These are phyloP conservation scores for Aspergillus thermomutatus DNA, from an alignment of 2,329 filamentous ascomycete species.

Conservation along the genomic window DNA sequence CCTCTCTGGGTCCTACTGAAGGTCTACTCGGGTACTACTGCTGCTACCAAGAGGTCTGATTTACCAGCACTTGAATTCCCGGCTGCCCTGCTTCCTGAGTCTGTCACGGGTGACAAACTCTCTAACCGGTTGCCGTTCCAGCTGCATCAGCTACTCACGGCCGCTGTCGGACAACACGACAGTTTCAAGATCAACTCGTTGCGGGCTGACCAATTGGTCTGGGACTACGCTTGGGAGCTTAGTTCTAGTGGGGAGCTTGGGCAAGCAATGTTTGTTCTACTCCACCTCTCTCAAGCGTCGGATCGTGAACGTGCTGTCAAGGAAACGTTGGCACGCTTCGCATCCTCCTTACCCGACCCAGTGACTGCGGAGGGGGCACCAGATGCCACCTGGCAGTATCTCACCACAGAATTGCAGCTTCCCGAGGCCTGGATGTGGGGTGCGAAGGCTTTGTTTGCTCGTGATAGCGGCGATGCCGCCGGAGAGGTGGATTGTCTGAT, in stretches of 20 bases:
- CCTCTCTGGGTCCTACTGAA: conserved; percentile 84
- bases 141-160: conserved; percentile 64
- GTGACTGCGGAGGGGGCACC: conserved; percentile 47
- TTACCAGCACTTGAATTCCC: conserved; percentile 53
- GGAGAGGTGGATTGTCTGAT: conserved; percentile 77
- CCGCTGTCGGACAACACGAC: conserved; percentile 45
- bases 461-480: conserved; percentile 65
- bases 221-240: conserved; percentile 56
- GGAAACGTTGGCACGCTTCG: conserved; percentile 71
- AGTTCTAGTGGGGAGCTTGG: conserved; percentile 62
- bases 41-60: conserved; percentile 26
- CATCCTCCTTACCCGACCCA: conserved; percentile 59
- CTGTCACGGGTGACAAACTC: conserved; percentile 70
- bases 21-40: conserved; percentile 60
- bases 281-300: conserved; percentile 65
- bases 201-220: conserved; percentile 64
- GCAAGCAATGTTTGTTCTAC: conserved; percentile 70
- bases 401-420: conserved; percentile 65
- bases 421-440: conserved; percentile 80
- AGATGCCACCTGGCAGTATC: conserved; percentile 52
- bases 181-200: conserved; percentile 52
- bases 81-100: conserved; percentile 70
- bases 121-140: conserved; percentile 81
- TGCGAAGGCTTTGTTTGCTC: conserved; percentile 79
- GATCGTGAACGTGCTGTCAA: conserved; percentile 66